Conservation (phyloP, 345 rosid genomes). For the Gynandropsis gynandra region DNA sequence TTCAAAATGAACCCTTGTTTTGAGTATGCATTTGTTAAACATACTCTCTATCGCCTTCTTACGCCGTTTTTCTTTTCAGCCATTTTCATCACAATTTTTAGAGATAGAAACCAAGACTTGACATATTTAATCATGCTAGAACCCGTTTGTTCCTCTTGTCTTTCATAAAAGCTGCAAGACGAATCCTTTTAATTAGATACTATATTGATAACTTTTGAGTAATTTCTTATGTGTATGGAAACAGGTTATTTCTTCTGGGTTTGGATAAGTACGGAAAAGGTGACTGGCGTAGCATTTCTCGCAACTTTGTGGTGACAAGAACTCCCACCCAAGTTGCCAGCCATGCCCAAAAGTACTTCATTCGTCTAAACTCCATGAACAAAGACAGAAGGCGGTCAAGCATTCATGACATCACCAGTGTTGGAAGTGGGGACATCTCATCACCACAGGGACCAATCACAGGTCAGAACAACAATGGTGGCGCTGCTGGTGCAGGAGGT, state of each 20-base stretch:
- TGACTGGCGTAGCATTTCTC: constrained; percentile 96
- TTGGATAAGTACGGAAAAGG: constrained; percentile 97
- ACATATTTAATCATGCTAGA: no score
- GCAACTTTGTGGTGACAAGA: constrained; percentile 90
- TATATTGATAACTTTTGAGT: no score
- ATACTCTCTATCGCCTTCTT: no score
- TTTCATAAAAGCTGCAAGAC: no score
- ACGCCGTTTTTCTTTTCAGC: background rate
- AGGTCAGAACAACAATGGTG: constrained; percentile 52
- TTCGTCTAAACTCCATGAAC: constrained; percentile 84
- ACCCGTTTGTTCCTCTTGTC: no score
- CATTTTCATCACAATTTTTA: background rate
- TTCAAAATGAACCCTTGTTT: no score
- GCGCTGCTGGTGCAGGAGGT: constrained; percentile 41
- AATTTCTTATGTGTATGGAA: constrained; percentile 16
- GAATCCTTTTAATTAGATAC: no score
- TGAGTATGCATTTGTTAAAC: no score
- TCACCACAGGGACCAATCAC: constrained; percentile 82
- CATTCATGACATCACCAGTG: constrained; percentile 92
- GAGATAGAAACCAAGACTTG: no score
- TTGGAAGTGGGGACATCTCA: constrained; percentile 62
- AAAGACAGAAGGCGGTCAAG: constrained; percentile 92
- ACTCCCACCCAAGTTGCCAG: constrained; percentile 99
- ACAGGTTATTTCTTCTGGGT: constrained; percentile 93
- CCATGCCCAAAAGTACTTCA: constrained; percentile 94